These are phyloP conservation scores for Xylaria multiplex DNA, from an alignment of 2,329 filamentous ascomycete genomes.

Conservation along the genomic window DNA sequence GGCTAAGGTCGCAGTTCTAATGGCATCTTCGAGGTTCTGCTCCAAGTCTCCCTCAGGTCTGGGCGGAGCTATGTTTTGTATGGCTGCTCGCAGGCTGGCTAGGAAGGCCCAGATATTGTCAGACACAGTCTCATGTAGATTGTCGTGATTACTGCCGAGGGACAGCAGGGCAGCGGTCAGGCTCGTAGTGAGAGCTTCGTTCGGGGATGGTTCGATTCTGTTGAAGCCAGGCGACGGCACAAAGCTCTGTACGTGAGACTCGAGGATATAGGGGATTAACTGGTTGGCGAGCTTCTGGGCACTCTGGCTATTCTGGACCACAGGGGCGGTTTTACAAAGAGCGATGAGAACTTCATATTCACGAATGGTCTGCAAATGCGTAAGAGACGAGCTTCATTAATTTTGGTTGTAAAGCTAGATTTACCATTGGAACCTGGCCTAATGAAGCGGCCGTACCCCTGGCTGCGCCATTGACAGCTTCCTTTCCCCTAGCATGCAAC, in stretches of 20 bases:
- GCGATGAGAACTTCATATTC: constrained; percentile 94
- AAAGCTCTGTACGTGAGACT: constrained; percentile 83
- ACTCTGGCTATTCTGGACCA: constrained; percentile 74
- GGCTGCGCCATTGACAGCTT: constrained; percentile 60
- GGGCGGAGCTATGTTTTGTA: constrained; percentile 64
- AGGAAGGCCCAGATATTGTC: constrained; percentile 78
- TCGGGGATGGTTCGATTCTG: constrained; percentile 85
- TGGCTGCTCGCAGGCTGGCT: constrained; percentile 72
- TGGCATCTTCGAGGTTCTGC: constrained; percentile 71
- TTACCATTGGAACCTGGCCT: constrained; percentile 70
- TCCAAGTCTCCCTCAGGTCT: constrained; percentile 66
- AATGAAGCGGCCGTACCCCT: constrained; percentile 55
- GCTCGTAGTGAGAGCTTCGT: constrained; percentile 82
- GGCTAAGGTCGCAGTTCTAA: constrained; percentile 77
- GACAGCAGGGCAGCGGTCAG: constrained; percentile 84
- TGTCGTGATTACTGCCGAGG: constrained; percentile 77
- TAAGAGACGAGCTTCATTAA: constrained; percentile 34
- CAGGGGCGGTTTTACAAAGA: constrained; percentile 87
- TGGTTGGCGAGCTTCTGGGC: constrained; percentile 83
- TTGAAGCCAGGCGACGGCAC: constrained; percentile 83
- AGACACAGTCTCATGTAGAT: constrained; percentile 72
- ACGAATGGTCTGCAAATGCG: constrained; percentile 72
- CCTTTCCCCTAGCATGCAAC: constrained; percentile 56
- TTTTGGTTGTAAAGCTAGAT: constrained; percentile 8
- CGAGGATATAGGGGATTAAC: constrained; percentile 83